Base-by-base conservation (phyloP, 345 rosid genomes). In the Turritis glabra region DNA sequence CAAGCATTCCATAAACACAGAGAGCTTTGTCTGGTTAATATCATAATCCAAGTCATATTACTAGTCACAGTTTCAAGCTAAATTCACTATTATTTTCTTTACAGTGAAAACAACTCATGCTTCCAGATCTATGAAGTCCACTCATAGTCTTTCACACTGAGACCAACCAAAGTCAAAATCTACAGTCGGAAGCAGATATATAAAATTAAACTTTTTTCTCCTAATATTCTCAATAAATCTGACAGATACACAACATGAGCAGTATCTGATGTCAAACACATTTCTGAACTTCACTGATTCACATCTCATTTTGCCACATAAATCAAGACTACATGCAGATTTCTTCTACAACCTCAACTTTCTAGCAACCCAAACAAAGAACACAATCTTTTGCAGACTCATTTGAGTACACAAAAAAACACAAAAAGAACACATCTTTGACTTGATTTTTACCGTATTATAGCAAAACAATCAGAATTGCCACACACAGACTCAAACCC, bases 111-210 rank as follows among this genome's bases (percentile, higher is more conserved):
- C n/a, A n/a, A n/a, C n/a, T n/a, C n/a, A n/a, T n/a, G n/a, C n/a
- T n/a, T n/a, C n/a, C n/a, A n/a, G 43, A 72, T 64, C 72, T 74
- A 56, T 56, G 50, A 65, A 74, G 72, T 56, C 72, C 40, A 74
- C 51, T 52, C 15, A 35, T 47, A 17, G 48, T 58, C 67, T 30
- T 30, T 21, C 33, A 44, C 1, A 18, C 17, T 23, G 14, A 66
- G 40, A 66, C 66, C n/a, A 17, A 66, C 66, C n/a, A 17, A 32
- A 54, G 72, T 73, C 77, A 73, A 51, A 51, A 38, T 52, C 46
- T 2, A 35, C 25, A 37, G 32, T 30, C 10, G 18, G 12, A 67
- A 22, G 10, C 58, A n/a, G n/a, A n/a, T n/a, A n/a, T n/a, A n/a
- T 4, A 48, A 13, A 64, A 25, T 29, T 27, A 44, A 73, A 4